Base-by-base conservation (phyloP, 177 flowering plant genomes). In the Vitis hybrid region DNA sequence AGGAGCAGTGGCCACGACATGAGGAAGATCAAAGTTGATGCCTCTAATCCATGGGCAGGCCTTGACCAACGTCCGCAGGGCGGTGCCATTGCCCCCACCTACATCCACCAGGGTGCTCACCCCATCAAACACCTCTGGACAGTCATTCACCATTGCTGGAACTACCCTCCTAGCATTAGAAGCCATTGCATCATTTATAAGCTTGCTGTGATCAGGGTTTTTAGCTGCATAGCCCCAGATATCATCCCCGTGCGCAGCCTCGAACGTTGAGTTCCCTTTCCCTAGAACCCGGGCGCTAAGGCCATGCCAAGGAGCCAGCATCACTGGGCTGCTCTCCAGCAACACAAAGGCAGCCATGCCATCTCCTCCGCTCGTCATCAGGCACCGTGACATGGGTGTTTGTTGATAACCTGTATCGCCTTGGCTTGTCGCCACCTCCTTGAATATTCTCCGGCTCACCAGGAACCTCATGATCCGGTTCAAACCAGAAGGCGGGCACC, bases 1-100 rank as follows among this genome's bases (percentile, higher is more conserved):
- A 0, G 76, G 76, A 1, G 84, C 85, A 6, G 19, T 77, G 3
- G 83, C 67, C 1, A 82, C 83, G 32, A 87, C 96, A 70, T 87
- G 90, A 24, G 90, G 89, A 60, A 91, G 91, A 75, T 91, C 93
- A 60, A 87, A 91, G 70, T 91, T 89, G 65, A 85, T 84, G 67
- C 86, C 91, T 9, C 69, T 70, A 13, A 89, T 81, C 86, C 83
- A 75, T 11, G 93, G 93, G 64, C 72, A 84, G 14, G 86, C 80
- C 80, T 81, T 65, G 1, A 84, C 83, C 70, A 87, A 30, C 24
- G 67, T 12, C 0, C 79, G 0, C 52, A 85, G 35, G 4, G 84
- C 35, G 9, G 88, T 85, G n/a, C 93, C 90, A 73, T 78, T 71
- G 0, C 88, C 90, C 0, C 91, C 95, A 3, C 96, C 96, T 2